phyloP scores from a whole-genome alignment of 495 filamentous ascomycete species.

The Penicillium silybi region DNA sequence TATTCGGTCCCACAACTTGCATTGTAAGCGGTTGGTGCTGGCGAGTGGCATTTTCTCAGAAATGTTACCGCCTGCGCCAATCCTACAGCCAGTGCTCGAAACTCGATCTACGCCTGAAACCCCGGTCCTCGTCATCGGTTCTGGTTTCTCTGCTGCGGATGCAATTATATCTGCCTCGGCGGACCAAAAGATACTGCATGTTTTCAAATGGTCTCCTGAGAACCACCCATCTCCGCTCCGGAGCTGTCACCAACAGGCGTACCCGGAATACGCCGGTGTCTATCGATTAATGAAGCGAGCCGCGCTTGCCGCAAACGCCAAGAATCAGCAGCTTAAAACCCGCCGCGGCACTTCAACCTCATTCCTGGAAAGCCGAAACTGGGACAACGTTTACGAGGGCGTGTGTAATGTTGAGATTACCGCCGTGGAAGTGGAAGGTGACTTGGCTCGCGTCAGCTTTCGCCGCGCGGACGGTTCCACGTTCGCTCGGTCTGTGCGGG shows the following conservation, averaged over 20 bases:
- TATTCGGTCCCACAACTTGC: conserved; percentile 49
- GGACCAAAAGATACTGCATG: conserved; percentile 54
- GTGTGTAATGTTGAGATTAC: conserved; percentile 53
- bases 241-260: conserved; percentile 60
- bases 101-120: conserved; percentile 18
- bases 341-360: conserved; percentile 39
- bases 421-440: conserved; percentile 32
- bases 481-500: conserved; percentile 42
- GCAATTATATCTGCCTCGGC: conserved; percentile 53
- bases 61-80: conserved; percentile 48
- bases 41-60: conserved; percentile 62
- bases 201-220: conserved; percentile 60
- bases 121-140: conserved; percentile 57
- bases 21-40: conserved; percentile 58
- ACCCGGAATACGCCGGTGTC: conserved; percentile 63
- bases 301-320: conserved; percentile 24
- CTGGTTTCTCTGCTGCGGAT: conserved; percentile 64
- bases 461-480: conserved; percentile 42
- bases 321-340: conserved; percentile 22
- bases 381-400: conserved; percentile 55
- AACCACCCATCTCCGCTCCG: conserved; percentile 55
- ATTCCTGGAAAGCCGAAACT: conserved; percentile 44
- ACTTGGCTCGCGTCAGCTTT: conserved; percentile 42
- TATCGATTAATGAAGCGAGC: conserved; percentile 62
- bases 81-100: conserved; percentile 40